Conservation (phyloP, 73 alveolate genomes). For the Paramecium sexaurelia region DNA sequence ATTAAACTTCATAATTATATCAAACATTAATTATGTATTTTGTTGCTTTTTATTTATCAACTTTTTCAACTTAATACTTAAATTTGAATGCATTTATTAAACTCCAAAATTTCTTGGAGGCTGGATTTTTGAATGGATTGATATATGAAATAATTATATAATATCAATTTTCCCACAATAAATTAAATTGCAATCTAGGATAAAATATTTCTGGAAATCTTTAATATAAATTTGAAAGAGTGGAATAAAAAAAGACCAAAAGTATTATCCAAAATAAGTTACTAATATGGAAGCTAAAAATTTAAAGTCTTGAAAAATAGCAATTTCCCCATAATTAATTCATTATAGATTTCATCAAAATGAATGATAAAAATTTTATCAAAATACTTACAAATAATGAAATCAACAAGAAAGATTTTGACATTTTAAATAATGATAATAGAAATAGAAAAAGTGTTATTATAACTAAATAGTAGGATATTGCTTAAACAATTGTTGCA, state of each 20-base stretch:
- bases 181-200: background rate
- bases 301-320: background rate
- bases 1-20: background rate
- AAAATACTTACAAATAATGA: background rate
- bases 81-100: too few species aligned
- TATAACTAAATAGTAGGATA: background rate
- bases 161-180: too few species aligned
- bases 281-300: background rate
- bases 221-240: background rate
- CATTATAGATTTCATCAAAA: background rate
- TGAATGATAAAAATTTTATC: background rate
- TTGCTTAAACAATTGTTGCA: background rate
- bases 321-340: background rate
- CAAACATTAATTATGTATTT: too few species aligned
- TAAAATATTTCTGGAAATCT: background rate
- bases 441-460: background rate
- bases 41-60: too few species aligned
- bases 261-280: background rate
- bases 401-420: background rate
- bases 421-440: background rate
- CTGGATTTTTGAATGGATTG: too few species aligned
- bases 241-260: background rate
- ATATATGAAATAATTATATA: too few species aligned
- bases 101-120: too few species aligned
- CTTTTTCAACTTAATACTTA: too few species aligned